phyloP scores from a whole-genome alignment of 768 basidiomycete species.

The Lactarius sanguifluus region DNA sequence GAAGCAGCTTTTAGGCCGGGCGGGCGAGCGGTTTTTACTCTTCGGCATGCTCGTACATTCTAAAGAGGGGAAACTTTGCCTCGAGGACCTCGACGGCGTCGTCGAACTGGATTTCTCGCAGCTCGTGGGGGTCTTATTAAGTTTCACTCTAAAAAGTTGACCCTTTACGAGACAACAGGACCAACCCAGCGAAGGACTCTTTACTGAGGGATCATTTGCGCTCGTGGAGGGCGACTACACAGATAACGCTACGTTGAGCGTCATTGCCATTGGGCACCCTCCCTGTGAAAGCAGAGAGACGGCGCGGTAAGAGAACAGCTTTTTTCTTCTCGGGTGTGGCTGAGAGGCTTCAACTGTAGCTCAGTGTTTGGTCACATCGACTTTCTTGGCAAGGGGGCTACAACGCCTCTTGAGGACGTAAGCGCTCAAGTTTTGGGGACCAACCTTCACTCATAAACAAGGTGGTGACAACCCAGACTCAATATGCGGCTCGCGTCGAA shows the following conservation, averaged over 20 bases:
- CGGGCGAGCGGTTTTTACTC: conserved; percentile 86
- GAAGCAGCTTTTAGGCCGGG: conserved; percentile 90
- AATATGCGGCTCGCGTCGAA: conserved; percentile 59
- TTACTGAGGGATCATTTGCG: conserved; percentile 94
- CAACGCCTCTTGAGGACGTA: conserved; percentile 90
- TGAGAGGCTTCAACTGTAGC: conserved; percentile 42
- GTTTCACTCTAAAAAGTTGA: neutral
- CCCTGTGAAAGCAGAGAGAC: conserved; percentile 89
- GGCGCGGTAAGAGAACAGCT: conserved; percentile 57
- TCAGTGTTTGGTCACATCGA: conserved; percentile 96
- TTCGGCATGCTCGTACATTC: conserved; percentile 90
- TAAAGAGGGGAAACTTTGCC: conserved; percentile 85
- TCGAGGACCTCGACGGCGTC: conserved; percentile 91
- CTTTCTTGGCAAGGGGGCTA: conserved; percentile 92
- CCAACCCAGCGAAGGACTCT: conserved; percentile 91
- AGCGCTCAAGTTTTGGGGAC: conserved; percentile 31
- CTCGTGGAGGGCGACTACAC: conserved; percentile 97
- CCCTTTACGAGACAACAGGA: conserved; percentile 48
- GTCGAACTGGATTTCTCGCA: conserved; percentile 88
- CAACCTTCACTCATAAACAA: conserved; percentile 2
- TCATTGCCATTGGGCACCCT: conserved; percentile 95
- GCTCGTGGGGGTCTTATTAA: conserved; percentile 51
- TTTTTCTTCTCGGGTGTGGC: neutral
- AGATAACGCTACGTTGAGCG: conserved; percentile 82
- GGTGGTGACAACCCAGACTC: conserved; percentile 38